Conservation (phyloP, 352 stramenopile genomes). For the Globisporangium emineosum region DNA sequence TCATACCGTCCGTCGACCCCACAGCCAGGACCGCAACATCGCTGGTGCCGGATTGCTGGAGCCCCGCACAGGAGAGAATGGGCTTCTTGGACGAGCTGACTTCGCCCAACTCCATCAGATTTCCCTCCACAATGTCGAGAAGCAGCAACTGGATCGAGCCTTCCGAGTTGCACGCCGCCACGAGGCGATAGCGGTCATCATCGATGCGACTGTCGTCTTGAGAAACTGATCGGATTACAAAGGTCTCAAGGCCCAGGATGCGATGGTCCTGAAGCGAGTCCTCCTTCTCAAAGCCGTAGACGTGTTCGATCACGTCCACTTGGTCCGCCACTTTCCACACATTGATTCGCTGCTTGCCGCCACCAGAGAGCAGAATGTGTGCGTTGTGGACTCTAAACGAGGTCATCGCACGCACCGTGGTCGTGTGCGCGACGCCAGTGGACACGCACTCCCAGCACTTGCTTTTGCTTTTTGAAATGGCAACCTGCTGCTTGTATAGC, state of each 20-base stretch:
- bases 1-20: conserved; percentile 75
- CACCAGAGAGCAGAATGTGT: conserved; percentile 64
- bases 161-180: conserved; percentile 77
- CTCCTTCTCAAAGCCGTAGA: conserved; percentile 59
- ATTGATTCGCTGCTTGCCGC: conserved; percentile 81
- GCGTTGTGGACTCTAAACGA: conserved; percentile 33
- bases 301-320: conserved; percentile 41
- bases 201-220: background rate
- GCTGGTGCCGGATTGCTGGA: conserved; percentile 25
- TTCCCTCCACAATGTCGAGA: conserved; percentile 34
- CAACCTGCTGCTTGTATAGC: conserved; percentile 40
- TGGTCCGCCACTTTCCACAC: conserved; percentile 53
- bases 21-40: conserved; percentile 53
- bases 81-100: conserved; percentile 70
- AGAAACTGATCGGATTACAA: conserved; percentile 24
- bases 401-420: conserved; percentile 67
- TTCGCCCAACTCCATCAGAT: conserved; percentile 45
- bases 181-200: conserved; percentile 37
- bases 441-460: conserved; percentile 43
- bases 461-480: background rate
- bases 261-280: conserved; percentile 76
- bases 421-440: conserved; percentile 72
- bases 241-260: conserved; percentile 71
- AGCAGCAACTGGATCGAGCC: conserved; percentile 62
- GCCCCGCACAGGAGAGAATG: conserved; percentile 64